phyloP scores from a whole-genome alignment of 805 yeast species.

The Yueomyces sinensis region DNA sequence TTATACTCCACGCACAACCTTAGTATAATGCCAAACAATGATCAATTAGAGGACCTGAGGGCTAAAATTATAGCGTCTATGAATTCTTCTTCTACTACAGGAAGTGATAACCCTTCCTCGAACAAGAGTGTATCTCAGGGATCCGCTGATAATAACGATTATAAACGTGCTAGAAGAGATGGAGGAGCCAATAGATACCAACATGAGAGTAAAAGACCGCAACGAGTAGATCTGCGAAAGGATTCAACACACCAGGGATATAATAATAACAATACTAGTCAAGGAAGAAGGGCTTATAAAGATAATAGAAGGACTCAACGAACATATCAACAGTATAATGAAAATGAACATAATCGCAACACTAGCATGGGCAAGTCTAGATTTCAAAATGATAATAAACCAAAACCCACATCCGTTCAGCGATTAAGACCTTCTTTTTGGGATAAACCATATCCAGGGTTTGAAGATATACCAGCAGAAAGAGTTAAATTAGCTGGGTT shows the following conservation, averaged over 20 bases:
- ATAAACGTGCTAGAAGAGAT: constrained; percentile 9
- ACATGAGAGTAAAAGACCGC: neutral
- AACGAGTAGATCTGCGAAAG: too few species aligned
- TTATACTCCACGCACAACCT: too few species aligned
- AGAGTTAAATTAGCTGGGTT: constrained; percentile 69
- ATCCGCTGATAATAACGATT: constrained; percentile 3
- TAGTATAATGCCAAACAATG: constrained; percentile 1
- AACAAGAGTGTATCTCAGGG: neutral
- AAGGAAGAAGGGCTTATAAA: neutral
- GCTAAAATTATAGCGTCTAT: constrained; percentile 18
- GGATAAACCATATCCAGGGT: constrained; percentile 63
- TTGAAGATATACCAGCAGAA: constrained; percentile 61
- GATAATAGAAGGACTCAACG: neutral
- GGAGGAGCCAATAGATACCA: constrained; percentile 3
- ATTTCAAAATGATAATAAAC: neutral
- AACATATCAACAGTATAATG: neutral
- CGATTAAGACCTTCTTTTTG: constrained; percentile 40
- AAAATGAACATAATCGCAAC: too few species aligned
- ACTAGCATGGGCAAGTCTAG: neutral
- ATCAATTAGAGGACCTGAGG: constrained; percentile 15
- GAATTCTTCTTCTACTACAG: constrained; percentile 2
- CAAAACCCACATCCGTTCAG: neutral
- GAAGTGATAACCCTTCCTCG: neutral
- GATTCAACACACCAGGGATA: too few species aligned
- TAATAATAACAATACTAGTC: neutral